A percentile compares a stretch with the other conserved stretches of the same genome.
Evolutionary conservation across 2,329 filamentous ascomycete species (phyloP).

Genomic region (Raffaelea deltoideospora): DNA sequence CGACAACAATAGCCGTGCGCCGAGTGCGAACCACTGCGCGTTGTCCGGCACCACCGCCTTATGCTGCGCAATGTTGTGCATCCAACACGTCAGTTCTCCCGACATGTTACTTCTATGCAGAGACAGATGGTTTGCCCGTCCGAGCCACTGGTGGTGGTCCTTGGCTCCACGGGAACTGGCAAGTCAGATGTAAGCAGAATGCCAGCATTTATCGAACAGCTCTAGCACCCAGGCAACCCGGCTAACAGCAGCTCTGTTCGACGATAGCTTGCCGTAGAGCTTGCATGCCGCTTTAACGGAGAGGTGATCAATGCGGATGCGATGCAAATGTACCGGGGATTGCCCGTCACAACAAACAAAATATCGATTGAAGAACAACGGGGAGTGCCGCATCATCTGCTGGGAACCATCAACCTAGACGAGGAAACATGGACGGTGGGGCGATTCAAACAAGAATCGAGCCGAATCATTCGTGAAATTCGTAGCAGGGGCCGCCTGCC

Average conservation of each 20-base stretch:
- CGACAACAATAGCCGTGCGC: too few relatives aligned
- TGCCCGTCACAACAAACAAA: conserved; percentile 94
- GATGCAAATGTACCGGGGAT: conserved; percentile 88
- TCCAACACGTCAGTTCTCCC: conserved; percentile 3
- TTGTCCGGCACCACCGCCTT: not conserved
- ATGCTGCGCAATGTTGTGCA: conserved; percentile 2
- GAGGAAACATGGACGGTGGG: conserved; percentile 75
- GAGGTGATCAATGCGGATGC: conserved; percentile 96
- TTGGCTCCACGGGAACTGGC: conserved; percentile 85
- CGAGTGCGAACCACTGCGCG: too few relatives aligned
- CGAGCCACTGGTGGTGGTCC: conserved; percentile 59
- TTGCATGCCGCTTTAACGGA: conserved; percentile 71
- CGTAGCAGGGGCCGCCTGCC: conserved; percentile 63
- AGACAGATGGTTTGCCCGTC: conserved; percentile 16
- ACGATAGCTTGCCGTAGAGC: conserved; percentile 76
- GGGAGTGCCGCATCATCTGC: conserved; percentile 73
- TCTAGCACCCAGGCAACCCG: too few relatives aligned
- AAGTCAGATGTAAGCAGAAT: conserved; percentile 66
- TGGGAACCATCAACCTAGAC: conserved; percentile 61
- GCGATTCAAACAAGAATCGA: conserved; percentile 57
- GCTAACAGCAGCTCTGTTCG: too few relatives aligned
- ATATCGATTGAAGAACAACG: conserved; percentile 60
- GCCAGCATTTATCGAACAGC: too few relatives aligned
- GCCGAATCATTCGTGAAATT: conserved; percentile 60
- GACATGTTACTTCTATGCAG: conserved; percentile 20